These are phyloP conservation scores for Monilinia laxa DNA, from an alignment of 2,329 filamentous ascomycete genomes.

Conservation along the genomic window DNA sequence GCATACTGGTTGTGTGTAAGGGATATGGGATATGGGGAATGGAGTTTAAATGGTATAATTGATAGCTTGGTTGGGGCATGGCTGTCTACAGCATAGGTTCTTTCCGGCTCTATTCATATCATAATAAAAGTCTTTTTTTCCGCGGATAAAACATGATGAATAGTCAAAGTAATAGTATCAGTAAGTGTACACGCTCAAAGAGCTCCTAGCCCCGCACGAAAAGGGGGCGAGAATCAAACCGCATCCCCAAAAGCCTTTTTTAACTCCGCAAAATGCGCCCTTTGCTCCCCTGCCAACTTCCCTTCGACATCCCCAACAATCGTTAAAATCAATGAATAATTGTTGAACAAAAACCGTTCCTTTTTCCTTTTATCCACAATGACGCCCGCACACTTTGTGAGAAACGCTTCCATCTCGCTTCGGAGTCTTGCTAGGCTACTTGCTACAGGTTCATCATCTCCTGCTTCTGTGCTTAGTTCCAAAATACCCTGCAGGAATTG, in stretches of 20 bases:
- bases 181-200: constrained; percentile 17
- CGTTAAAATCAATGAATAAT: constrained; percentile 90
- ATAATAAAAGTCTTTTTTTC: constrained; percentile 14
- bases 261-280: constrained; percentile 69
- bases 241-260: constrained; percentile 57
- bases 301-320: constrained; percentile 80
- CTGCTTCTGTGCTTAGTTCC: constrained; percentile 79
- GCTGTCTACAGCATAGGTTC: background rate
- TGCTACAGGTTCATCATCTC: constrained; percentile 89
- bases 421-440: constrained; percentile 76
- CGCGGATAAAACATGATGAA: background rate
- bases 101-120: constrained; percentile 1
- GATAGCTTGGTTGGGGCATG: background rate
- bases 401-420: constrained; percentile 78
- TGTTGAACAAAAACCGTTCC: constrained; percentile 89
- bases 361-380: constrained; percentile 78
- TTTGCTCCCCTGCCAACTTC: constrained; percentile 72
- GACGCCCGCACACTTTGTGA: constrained; percentile 72
- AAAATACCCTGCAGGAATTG: constrained; percentile 87
- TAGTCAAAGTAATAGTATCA: background rate
- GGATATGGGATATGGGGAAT: background rate
- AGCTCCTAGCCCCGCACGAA: background rate
- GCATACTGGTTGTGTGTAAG: constrained; percentile 1
- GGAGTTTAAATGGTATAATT: background rate
- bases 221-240: constrained; percentile 23